Conservation (phyloP, 2,329 filamentous ascomycete genomes). For the Fusarium liriodendri region DNA sequence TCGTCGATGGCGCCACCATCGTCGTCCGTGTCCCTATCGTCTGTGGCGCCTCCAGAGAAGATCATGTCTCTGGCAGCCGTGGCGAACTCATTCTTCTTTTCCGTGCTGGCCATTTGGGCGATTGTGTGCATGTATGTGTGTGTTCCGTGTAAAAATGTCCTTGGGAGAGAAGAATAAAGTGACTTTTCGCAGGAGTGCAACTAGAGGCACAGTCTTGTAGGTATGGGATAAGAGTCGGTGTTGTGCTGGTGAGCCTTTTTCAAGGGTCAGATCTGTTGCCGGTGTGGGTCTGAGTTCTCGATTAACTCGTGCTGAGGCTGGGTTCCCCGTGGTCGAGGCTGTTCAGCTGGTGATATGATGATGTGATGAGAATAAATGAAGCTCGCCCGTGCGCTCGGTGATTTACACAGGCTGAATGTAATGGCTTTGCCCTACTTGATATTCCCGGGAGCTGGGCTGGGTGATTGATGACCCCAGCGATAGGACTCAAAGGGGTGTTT, state of each 20-base stretch:
- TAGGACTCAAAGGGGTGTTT: slow-evolving; percentile 13
- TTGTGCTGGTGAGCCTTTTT: slow-evolving; percentile 21
- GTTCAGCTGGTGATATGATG: slow-evolving; percentile 28
- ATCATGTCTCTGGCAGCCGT: slow-evolving; percentile 44
- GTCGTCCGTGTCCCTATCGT: slow-evolving; percentile 26
- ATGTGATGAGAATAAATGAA: slow-evolving; percentile 25
- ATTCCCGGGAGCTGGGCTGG: neutral
- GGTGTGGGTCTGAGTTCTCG: slow-evolving; percentile 4
- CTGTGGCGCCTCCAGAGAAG: slow-evolving; percentile 33
- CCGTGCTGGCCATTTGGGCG: slow-evolving; percentile 21
- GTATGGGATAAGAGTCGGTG: neutral
- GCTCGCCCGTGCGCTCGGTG: slow-evolving; percentile 18
- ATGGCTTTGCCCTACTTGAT: neutral
- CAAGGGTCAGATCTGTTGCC: slow-evolving; percentile 2
- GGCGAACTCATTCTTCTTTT: slow-evolving; percentile 43
- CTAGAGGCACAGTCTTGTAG: neutral
- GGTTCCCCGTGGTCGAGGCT: slow-evolving; percentile 9
- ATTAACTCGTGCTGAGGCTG: slow-evolving; percentile 7
- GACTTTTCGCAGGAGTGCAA: neutral
- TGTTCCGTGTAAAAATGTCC: neutral
- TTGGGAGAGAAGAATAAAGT: neutral
- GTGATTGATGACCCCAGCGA: slow-evolving; percentile 3
- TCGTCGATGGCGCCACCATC: slow-evolving; percentile 53
- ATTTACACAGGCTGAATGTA: slow-evolving; percentile 3
- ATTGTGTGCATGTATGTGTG: neutral